Evolutionary conservation across 139 green algal species (phyloP), one percentile per base, ranked within the genome.

Genomic region (Dunaliella sp.): DNA sequence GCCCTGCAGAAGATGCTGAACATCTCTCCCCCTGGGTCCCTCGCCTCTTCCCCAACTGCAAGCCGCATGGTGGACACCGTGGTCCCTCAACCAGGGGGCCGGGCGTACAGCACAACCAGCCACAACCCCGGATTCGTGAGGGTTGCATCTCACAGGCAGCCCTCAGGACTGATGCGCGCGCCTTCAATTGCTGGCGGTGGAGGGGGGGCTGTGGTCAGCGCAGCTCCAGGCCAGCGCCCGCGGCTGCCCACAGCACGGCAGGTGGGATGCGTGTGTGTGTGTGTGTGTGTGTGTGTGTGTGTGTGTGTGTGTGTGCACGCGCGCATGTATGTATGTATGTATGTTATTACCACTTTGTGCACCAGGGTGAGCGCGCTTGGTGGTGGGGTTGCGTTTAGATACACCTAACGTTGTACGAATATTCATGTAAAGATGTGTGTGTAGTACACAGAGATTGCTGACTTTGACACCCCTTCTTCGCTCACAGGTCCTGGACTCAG

Each of bases 241-340:
- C 48, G 48, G 48, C 48, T 65, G 48, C 48, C 48, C 82, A 59
- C 36, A n/a, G n/a, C 82, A 85, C 24, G 82, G 82, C 26, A 79
- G 77, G 30, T 72, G n/a, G n/a, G n/a, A n/a, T n/a, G 48, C 16
- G 48, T 85, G n/a, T 31, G 31, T 58, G 82, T 85, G 58, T 3
- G 74, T 80, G 74, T 80, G 74, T 80, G 74, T 21, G 74, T 80
- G 74, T 21, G 74, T 80, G 48, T 16, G 16, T 65, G 16, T 65
- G 48, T 65, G 7, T 26, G 16, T 65, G 74, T 24, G 7, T 80
- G 74, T 80, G 74, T 32, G 74, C 74, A 80, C 7, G 74, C 31
- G 74, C 31, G 7, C 74, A 35, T 80, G 74, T 35, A 35, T 24
- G 21, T 21, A 21, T 24, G 74, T 35, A 21, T 80, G 74, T 48